Conservation (phyloP, 2,329 filamentous ascomycete genomes). For the Tolypocladium sp. region DNA sequence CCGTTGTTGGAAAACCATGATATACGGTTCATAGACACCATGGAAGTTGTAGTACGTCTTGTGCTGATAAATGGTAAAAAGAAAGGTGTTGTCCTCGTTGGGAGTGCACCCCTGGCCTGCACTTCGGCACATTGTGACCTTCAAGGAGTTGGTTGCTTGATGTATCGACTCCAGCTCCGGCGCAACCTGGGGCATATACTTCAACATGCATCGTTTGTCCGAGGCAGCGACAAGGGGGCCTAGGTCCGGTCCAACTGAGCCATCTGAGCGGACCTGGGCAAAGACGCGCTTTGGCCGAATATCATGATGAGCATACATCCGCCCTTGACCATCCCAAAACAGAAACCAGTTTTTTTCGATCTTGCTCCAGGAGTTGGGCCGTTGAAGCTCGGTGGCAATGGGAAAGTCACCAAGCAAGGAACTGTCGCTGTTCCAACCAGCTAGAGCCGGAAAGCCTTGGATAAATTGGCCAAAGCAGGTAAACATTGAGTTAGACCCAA, state of each 20-base stretch:
- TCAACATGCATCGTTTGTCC: conserved; percentile 36
- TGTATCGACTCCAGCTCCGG: conserved; percentile 38
- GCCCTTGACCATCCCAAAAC: conserved; percentile 43
- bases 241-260: conserved; percentile 37
- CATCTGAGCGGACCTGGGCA: conserved; percentile 32
- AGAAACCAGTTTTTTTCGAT: conserved; percentile 56
- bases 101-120: conserved; percentile 32
- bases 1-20: conserved; percentile 37
- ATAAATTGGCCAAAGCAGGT: conserved; percentile 50
- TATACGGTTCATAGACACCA: conserved; percentile 45
- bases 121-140: conserved; percentile 43
- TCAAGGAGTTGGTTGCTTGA: conserved; percentile 50
- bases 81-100: conserved; percentile 39
- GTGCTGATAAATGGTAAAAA: conserved; percentile 45
- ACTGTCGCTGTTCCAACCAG: conserved; percentile 29
- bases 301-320: conserved; percentile 45
- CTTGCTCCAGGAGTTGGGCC: conserved; percentile 31
- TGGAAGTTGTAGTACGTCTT: conserved; percentile 41
- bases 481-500: conserved; percentile 43
- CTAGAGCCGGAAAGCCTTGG: conserved; percentile 41
- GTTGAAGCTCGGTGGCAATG: conserved; percentile 38
- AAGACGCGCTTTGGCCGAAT: conserved; percentile 39
- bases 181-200: conserved; percentile 31
- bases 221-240: conserved; percentile 20
- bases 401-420: conserved; percentile 24